Conservation (phyloP, 345 rosid species). For the Salix suchowensis region DNA sequence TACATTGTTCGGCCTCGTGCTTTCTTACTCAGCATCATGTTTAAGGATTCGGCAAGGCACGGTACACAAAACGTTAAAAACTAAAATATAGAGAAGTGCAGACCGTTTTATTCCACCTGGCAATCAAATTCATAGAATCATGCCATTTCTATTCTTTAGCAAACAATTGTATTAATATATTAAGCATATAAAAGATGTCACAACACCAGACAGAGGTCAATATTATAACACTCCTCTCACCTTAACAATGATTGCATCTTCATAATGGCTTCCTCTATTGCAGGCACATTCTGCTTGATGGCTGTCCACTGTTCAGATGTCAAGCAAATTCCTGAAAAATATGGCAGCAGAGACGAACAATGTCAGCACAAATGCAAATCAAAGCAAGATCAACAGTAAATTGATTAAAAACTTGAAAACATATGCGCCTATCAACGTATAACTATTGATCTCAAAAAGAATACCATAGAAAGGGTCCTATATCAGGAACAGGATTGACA, state of each 20-base stretch:
- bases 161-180: not conserved
- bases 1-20: constrained; percentile 4
- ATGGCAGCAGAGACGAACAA: constrained; percentile 10
- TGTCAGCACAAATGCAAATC: constrained; percentile 2
- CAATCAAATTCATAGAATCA: not conserved
- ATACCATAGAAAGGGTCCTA: no score
- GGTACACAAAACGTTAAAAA: not conserved
- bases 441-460: no score
- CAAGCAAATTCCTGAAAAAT: constrained; percentile 50
- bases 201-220: not conserved
- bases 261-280: constrained; percentile 52
- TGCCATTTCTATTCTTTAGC: not conserved
- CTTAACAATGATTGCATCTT: constrained; percentile 47
- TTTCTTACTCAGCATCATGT: not conserved
- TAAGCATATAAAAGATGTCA: constrained; percentile 1
- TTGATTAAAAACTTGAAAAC: not conserved
- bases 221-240: constrained; percentile 33
- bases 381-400: not conserved
- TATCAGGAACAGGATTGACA: no score
- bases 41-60: not conserved
- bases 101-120: not conserved
- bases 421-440: no score
- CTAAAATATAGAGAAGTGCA: not conserved
- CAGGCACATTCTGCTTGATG: constrained; percentile 44
- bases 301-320: constrained; percentile 51